Evolutionary conservation across 176 grass and related monocot genomes (phyloP).

Genomic region (Typha latifolia): DNA sequence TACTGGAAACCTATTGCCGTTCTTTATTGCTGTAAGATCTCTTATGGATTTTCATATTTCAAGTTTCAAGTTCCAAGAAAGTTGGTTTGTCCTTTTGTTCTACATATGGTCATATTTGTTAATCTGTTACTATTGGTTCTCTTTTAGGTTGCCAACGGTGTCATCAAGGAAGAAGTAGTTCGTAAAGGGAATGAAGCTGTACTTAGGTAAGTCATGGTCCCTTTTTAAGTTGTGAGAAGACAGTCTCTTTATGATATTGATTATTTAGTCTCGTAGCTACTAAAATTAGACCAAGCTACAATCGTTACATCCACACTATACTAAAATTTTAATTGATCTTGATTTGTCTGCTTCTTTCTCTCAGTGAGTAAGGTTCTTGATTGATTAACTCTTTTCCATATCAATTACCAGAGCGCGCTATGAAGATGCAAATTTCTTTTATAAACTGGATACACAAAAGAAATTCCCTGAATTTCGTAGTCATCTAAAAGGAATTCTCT

Average conservation of each 20-base stretch:
- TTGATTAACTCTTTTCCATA: neutral
- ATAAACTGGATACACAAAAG: constrained; percentile 88
- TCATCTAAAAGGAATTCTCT: constrained; percentile 77
- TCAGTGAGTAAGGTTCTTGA: neutral
- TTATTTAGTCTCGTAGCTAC: neutral
- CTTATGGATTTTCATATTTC: neutral
- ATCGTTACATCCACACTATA: neutral
- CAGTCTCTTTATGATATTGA: neutral
- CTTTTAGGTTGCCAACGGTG: constrained; percentile 81
- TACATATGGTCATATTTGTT: constrained; percentile 5
- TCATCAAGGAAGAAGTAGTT: constrained; percentile 66
- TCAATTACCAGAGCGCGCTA: constrained; percentile 62
- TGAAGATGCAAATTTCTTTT: constrained; percentile 94
- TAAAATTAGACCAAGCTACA: neutral
- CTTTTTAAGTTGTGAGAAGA: constrained; percentile 1
- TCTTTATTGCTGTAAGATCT: constrained; percentile 76
- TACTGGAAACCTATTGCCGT: constrained; percentile 68
- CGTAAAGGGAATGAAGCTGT: constrained; percentile 94
- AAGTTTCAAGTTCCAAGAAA: neutral
- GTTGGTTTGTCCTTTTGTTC: constrained; percentile 7
- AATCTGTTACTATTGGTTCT: constrained; percentile 1
- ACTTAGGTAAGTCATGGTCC: constrained; percentile 46
- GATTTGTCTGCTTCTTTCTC: neutral
- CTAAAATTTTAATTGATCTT: neutral
- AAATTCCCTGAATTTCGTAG: constrained; percentile 74